Percentiles rank a stretch among this genome's conserved stretches.
Conservation (phyloP, 768 basidiomycete species). For the Neoboletus magnificus region DNA sequence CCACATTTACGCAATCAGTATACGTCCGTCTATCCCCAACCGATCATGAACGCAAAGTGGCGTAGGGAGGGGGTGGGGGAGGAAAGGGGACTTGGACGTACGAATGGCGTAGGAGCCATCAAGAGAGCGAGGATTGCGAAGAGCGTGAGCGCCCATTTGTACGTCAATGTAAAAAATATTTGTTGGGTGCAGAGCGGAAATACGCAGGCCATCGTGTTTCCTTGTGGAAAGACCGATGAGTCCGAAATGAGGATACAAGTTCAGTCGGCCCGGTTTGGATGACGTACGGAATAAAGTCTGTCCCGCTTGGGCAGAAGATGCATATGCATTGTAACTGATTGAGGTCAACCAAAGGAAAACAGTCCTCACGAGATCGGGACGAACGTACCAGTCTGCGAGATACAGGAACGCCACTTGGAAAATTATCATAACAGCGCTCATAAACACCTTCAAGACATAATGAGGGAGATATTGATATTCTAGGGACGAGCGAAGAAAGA, state of each 20-base stretch:
- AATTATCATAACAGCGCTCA: slow-evolving; percentile 38
- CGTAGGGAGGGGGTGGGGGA: background rate
- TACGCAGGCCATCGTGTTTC: slow-evolving; percentile 38
- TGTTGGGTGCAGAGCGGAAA: slow-evolving; percentile 50
- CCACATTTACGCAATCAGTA: background rate
- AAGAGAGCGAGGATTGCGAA: slow-evolving; percentile 39
- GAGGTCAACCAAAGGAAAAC: background rate
- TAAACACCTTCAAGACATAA: slow-evolving; percentile 35
- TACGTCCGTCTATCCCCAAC: background rate
- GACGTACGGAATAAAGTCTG: slow-evolving; percentile 45
- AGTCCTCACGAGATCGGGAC: too few species aligned
- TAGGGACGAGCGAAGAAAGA: background rate
- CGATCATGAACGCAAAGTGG: background rate
- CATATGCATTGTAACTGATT: slow-evolving; percentile 42
- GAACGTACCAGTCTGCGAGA: slow-evolving; percentile 47
- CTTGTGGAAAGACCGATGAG: slow-evolving; percentile 14
- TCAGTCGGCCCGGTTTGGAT: background rate
- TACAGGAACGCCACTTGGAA: slow-evolving; percentile 47
- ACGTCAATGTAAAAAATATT: slow-evolving; percentile 46
- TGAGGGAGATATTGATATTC: background rate
- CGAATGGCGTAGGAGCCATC: slow-evolving; percentile 46
- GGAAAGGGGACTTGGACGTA: slow-evolving; percentile 16
- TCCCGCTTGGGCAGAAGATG: slow-evolving; percentile 54
- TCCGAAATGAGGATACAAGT: background rate
- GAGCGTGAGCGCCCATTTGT: slow-evolving; percentile 47